Conservation (phyloP, 2,329 filamentous ascomycete species). For the Trichophyton equinum region DNA sequence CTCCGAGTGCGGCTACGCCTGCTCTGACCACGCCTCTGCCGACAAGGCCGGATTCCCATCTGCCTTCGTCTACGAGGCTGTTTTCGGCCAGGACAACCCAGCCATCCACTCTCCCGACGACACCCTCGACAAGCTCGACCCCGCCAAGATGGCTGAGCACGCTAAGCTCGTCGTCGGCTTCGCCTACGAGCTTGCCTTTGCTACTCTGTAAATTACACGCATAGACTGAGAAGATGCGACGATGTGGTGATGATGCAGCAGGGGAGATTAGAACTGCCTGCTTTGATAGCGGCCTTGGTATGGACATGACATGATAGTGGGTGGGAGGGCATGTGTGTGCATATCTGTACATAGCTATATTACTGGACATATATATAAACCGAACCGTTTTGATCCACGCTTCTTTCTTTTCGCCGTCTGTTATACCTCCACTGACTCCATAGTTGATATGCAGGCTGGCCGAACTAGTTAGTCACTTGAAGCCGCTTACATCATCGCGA, state of each 20-base stretch:
- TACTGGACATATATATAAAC: neutral
- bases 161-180: conserved; percentile 71
- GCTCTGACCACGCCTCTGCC: conserved; percentile 45
- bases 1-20: conserved; percentile 80
- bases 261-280: neutral
- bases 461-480: too few species aligned
- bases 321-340: neutral
- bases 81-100: conserved; percentile 49
- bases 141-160: conserved; percentile 87
- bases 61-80: conserved; percentile 51
- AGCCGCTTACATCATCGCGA: too few species aligned
- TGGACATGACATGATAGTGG: neutral
- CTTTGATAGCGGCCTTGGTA: neutral
- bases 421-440: too few species aligned
- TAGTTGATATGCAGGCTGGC: too few species aligned
- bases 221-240: neutral
- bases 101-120: conserved; percentile 65
- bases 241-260: neutral
- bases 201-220: neutral
- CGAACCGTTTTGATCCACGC: too few species aligned
- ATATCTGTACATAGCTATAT: conserved; percentile 1
- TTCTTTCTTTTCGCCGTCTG: too few species aligned
- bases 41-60: conserved; percentile 47
- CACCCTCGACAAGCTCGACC: conserved; percentile 58
- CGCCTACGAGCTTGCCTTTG: conserved; percentile 68